phyloP scores from a whole-genome alignment of 23 red algal species.

The Gracilaria domingensis region DNA sequence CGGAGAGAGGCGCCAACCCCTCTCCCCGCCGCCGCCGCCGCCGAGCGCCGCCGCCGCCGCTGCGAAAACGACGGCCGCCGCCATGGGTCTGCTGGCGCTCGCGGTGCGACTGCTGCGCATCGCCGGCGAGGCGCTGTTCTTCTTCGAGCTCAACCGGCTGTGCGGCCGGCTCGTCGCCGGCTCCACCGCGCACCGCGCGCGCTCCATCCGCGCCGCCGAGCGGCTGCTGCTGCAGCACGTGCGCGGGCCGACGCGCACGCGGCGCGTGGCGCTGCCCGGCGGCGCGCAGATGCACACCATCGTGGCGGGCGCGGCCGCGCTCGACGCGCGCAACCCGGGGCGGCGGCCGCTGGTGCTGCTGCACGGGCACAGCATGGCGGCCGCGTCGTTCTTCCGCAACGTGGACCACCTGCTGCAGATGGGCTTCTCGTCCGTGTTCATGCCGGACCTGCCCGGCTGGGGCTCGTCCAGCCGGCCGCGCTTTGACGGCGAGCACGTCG shows the following conservation, averaged over 20 bases:
- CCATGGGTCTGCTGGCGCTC: neutral
- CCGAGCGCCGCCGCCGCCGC: too few species aligned
- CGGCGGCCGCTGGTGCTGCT: slow-evolving; percentile 24
- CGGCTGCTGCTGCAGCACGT: neutral
- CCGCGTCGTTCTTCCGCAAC: slow-evolving; percentile 34
- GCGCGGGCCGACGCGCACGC: neutral
- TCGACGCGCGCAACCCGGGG: neutral
- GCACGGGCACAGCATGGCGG: slow-evolving; percentile 63
- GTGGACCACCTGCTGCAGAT: slow-evolving; percentile 34
- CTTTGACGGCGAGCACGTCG: neutral
- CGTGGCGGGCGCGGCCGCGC: slow-evolving; percentile 13
- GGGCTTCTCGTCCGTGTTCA: slow-evolving; percentile 32
- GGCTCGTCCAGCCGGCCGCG: slow-evolving; percentile 43
- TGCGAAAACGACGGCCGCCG: too few species aligned
- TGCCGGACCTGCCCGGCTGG: slow-evolving; percentile 63
- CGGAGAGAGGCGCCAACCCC: too few species aligned
- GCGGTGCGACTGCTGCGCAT: slow-evolving; percentile 54
- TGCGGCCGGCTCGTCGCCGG: slow-evolving; percentile 23
- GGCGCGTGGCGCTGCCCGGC: neutral
- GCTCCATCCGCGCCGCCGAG: neutral
- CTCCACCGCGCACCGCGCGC: neutral
- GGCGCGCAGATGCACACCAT: slow-evolving; percentile 35
- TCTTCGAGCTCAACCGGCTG: slow-evolving; percentile 67
- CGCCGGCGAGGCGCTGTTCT: slow-evolving; percentile 40
- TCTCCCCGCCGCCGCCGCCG: too few species aligned